phyloP scores from a whole-genome alignment of 768 basidiomycete genomes.

The Serendipita vermifera region DNA sequence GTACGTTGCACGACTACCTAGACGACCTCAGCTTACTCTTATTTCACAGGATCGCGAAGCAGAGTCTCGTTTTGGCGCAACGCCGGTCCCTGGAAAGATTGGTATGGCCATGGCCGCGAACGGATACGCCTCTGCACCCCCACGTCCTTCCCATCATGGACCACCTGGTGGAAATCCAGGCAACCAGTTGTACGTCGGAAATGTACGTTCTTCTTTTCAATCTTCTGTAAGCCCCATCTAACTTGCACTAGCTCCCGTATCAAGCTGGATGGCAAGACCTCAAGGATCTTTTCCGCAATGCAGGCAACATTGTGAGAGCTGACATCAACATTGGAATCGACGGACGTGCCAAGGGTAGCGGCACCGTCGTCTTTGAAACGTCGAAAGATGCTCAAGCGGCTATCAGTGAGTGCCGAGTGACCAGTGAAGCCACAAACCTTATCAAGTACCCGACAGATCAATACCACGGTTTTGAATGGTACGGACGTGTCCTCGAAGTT shows the following conservation, averaged over 20 bases:
- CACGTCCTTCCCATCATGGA: slow-evolving; percentile 47
- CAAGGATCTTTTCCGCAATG: slow-evolving; percentile 91
- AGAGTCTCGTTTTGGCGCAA: slow-evolving; percentile 88
- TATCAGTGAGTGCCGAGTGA: slow-evolving; percentile 50
- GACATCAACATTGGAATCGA: slow-evolving; percentile 91
- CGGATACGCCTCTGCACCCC: slow-evolving; percentile 63
- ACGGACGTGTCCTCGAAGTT: slow-evolving; percentile 88
- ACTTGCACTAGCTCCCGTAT: slow-evolving; percentile 57
- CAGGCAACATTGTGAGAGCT: slow-evolving; percentile 89
- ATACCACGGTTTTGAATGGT: slow-evolving; percentile 98
- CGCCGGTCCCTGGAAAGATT: slow-evolving; percentile 90
- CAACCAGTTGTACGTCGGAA: slow-evolving; percentile 86
- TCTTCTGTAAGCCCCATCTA: neutral
- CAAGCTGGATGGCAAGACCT: slow-evolving; percentile 99
- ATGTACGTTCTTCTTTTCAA: slow-evolving; percentile 38
- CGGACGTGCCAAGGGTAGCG: slow-evolving; percentile 89
- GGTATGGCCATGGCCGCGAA: slow-evolving; percentile 95
- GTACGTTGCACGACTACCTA: slow-evolving; percentile 31
- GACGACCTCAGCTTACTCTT: neutral
- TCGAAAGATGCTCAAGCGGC: slow-evolving; percentile 83
- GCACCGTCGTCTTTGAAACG: slow-evolving; percentile 93
- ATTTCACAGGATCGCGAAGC: slow-evolving; percentile 78
- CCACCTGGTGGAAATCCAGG: slow-evolving; percentile 44
- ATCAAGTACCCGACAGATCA: no score
- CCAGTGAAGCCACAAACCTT: neutral